Evolutionary conservation across 1,284 basidiomycete species (phyloP).

Genomic region (Rhodotorula sp.): DNA sequence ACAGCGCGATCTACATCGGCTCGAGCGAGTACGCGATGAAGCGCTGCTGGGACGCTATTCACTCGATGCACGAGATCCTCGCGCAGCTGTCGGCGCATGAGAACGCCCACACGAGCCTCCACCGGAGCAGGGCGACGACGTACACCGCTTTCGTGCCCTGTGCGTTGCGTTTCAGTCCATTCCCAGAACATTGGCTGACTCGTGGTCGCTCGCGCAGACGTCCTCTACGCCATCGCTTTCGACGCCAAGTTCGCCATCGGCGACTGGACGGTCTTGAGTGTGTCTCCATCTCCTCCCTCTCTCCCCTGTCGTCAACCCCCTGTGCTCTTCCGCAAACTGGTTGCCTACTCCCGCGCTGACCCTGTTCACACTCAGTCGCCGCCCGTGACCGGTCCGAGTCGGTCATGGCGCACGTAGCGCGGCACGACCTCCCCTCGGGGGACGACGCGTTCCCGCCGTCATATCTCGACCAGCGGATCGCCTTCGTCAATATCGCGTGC

Average conservation of each 20-base stretch:
- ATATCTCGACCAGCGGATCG: conserved; percentile 27
- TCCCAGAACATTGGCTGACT: not conserved
- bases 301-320: too few species aligned
- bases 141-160: conserved; percentile 39
- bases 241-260: conserved; percentile 38
- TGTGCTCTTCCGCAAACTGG: too few species aligned
- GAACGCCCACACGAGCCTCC: conserved; percentile 30
- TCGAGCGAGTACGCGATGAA: conserved; percentile 37
- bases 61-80: conserved; percentile 35
- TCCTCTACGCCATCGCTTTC: conserved; percentile 34
- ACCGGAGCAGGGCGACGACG: conserved; percentile 25
- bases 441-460: conserved; percentile 40
- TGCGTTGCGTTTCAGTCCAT: conserved; percentile 2
- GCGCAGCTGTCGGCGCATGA: conserved; percentile 37
- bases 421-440: conserved; percentile 20
- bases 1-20: conserved; percentile 28
- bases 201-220: conserved; percentile 2
- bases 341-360: not conserved
- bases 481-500: conserved; percentile 28
- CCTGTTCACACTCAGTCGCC: conserved; percentile 2
- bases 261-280: conserved; percentile 35
- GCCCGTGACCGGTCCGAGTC: conserved; percentile 33
- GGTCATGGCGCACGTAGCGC: conserved; percentile 19
- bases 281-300: not conserved
- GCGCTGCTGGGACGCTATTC: conserved; percentile 35